Percentiles rank a stretch among this genome's conserved stretches.
Evolutionary conservation across 2,329 filamentous ascomycete species (phyloP).

Genomic region (Penicillium brasilianum): DNA sequence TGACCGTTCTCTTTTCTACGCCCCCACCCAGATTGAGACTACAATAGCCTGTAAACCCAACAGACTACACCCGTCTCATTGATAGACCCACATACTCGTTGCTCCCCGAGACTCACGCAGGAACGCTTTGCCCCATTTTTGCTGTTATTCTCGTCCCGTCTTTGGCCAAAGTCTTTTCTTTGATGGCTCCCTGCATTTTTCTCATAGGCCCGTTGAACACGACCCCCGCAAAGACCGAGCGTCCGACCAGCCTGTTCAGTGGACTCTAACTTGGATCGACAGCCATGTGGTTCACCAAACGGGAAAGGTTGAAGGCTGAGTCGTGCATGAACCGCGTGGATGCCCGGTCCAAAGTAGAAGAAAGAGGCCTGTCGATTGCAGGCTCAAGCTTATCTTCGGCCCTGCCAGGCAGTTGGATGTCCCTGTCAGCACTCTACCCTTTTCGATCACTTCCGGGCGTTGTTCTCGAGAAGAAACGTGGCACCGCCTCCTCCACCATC

Average conservation of each 20-base stretch:
- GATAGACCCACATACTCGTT: neutral
- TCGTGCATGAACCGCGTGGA: constrained; percentile 15
- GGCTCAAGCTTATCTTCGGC: neutral
- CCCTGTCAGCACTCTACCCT: neutral
- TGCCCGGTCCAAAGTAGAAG: constrained; percentile 1
- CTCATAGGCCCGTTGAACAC: neutral
- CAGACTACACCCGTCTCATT: neutral
- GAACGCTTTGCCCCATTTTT: constrained; percentile 29
- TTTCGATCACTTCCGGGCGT: neutral
- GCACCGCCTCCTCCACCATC: neutral
- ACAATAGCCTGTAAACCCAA: neutral
- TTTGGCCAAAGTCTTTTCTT: neutral
- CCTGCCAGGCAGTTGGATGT: neutral
- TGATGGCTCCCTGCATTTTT: neutral
- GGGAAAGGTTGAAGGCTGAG: constrained; percentile 9
- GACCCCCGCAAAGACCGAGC: neutral
- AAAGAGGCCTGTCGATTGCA: neutral
- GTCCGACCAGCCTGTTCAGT: neutral
- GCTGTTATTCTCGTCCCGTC: constrained; percentile 1
- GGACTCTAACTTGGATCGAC: neutral
- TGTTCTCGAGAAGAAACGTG: neutral
- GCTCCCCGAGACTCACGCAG: constrained; percentile 28
- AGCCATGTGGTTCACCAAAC: constrained; percentile 11
- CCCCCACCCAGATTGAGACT: neutral
- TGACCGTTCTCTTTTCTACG: neutral